phyloP scores from a whole-genome alignment of 2,329 filamentous ascomycete genomes.

The Trichophyton verrucosum region DNA sequence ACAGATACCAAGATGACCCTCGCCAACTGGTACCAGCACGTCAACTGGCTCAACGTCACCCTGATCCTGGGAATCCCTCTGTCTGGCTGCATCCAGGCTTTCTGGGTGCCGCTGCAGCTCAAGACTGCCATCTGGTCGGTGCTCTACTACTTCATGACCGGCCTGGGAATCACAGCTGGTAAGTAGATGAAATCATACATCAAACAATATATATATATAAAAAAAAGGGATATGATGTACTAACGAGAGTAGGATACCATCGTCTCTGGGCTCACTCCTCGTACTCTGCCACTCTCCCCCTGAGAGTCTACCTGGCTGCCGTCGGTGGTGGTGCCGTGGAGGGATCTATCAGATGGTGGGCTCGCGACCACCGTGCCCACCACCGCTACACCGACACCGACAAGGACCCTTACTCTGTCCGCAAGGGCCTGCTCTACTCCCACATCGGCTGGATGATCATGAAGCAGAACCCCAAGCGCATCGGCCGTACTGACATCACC shows the following conservation, averaged over 20 bases:
- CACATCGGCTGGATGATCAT: slow-evolving; percentile 86
- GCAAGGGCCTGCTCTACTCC: slow-evolving; percentile 74
- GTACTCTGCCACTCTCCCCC: slow-evolving; percentile 62
- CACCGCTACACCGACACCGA: slow-evolving; percentile 88
- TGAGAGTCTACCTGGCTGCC: slow-evolving; percentile 70
- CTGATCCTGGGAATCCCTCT: slow-evolving; percentile 70
- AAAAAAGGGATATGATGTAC: too few relatives aligned
- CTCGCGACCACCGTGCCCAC: slow-evolving; percentile 72
- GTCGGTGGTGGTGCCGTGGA: slow-evolving; percentile 73
- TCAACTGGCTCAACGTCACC: slow-evolving; percentile 84
- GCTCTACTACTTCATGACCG: slow-evolving; percentile 70
- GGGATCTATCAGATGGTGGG: slow-evolving; percentile 82
- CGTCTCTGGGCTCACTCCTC: slow-evolving; percentile 77
- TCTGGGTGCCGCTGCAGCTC: slow-evolving; percentile 62
- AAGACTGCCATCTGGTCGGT: slow-evolving; percentile 64
- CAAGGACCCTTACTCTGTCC: slow-evolving; percentile 82
- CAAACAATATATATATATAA: not conserved
- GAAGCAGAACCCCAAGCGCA: slow-evolving; percentile 84
- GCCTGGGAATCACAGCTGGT: slow-evolving; percentile 69
- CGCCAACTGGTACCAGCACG: slow-evolving; percentile 79
- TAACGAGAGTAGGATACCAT: slow-evolving; percentile 48
- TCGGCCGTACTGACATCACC: slow-evolving; percentile 76
- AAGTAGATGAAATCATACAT: slow-evolving; percentile 21
- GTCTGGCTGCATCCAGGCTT: slow-evolving; percentile 57
- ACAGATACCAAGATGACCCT: slow-evolving; percentile 68